Conservation (phyloP, 2,329 filamentous ascomycete genomes). For the Verticillium albo-atrum region DNA sequence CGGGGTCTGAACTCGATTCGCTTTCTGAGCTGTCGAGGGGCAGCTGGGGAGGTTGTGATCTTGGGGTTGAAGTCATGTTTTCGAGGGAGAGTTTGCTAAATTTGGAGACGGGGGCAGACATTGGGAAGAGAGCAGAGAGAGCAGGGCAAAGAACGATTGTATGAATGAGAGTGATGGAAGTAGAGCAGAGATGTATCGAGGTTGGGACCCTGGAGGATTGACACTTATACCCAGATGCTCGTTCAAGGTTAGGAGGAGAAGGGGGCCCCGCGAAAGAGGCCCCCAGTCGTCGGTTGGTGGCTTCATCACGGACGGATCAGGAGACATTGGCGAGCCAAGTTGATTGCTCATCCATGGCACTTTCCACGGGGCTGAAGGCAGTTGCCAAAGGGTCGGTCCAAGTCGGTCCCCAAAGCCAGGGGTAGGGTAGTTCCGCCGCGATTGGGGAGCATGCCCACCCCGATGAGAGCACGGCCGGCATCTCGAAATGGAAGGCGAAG, state of each 20-base stretch:
- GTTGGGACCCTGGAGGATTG: neutral
- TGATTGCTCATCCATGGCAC: neutral
- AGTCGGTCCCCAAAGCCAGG: neutral
- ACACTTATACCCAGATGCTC: neutral
- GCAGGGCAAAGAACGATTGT: neutral
- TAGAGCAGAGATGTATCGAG: neutral
- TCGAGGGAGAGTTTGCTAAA: conserved; percentile 37
- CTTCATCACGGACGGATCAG: neutral
- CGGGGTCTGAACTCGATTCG: conserved; percentile 22
- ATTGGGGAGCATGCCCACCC: neutral
- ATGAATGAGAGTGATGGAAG: neutral
- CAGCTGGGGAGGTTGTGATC: conserved; percentile 22
- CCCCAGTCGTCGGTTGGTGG: neutral
- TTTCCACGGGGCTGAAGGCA: neutral
- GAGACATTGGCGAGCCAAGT: neutral
- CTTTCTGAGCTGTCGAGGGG: conserved; percentile 12
- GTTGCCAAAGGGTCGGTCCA: neutral
- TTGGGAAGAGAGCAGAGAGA: conserved; percentile 19
- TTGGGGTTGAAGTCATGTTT: conserved; percentile 31
- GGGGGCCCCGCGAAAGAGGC: neutral
- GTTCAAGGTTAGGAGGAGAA: neutral
- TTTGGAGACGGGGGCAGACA: conserved; percentile 27
- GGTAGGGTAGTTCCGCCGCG: neutral
- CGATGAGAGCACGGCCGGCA: neutral
- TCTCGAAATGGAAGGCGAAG: neutral